Evolutionary conservation across 1,284 basidiomycete genomes (phyloP).

Genomic region (Cryptococcus sp.): DNA sequence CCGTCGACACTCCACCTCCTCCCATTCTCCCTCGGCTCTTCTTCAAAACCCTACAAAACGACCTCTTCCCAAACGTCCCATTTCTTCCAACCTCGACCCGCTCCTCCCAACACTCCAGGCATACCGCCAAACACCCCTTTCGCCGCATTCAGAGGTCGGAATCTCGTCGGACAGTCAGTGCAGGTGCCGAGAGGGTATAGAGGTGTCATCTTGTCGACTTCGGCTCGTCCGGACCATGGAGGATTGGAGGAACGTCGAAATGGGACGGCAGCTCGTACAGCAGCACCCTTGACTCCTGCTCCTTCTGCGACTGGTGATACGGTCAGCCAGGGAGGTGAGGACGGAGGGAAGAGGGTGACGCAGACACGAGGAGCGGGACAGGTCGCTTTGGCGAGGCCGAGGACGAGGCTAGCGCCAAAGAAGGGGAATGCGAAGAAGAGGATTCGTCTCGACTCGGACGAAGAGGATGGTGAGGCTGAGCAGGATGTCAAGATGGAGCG

Average conservation of each 20-base stretch:
- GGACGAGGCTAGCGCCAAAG: conserved; percentile 6
- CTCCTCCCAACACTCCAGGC: conserved; percentile 6
- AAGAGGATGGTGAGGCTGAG: conserved; percentile 26
- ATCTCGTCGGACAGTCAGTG: conserved; percentile 30
- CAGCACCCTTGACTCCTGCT: conserved; percentile 11
- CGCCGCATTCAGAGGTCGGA: conserved; percentile 37
- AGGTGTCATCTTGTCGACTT: conserved; percentile 25
- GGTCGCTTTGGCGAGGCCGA: conserved; percentile 30
- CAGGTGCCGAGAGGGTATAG: conserved; percentile 29
- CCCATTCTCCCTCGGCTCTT: conserved; percentile 35
- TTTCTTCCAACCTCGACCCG: conserved; percentile 35
- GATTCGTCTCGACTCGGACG: conserved; percentile 28
- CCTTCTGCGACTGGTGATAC: not conserved
- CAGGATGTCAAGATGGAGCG: not conserved
- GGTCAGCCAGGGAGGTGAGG: conserved; percentile 4
- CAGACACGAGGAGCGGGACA: conserved; percentile 29
- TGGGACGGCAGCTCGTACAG: not conserved
- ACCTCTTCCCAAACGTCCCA: conserved; percentile 11
- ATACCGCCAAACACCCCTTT: conserved; percentile 10
- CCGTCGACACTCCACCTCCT: conserved; percentile 23
- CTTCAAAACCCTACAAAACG: conserved; percentile 15
- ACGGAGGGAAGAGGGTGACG: conserved; percentile 4
- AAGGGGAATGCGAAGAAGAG: conserved; percentile 12
- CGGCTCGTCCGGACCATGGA: conserved; percentile 18
- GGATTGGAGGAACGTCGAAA: conserved; percentile 10